These are phyloP conservation scores for Calonectria honghensis DNA, from an alignment of 2,329 filamentous ascomycete genomes.

Conservation along the genomic window DNA sequence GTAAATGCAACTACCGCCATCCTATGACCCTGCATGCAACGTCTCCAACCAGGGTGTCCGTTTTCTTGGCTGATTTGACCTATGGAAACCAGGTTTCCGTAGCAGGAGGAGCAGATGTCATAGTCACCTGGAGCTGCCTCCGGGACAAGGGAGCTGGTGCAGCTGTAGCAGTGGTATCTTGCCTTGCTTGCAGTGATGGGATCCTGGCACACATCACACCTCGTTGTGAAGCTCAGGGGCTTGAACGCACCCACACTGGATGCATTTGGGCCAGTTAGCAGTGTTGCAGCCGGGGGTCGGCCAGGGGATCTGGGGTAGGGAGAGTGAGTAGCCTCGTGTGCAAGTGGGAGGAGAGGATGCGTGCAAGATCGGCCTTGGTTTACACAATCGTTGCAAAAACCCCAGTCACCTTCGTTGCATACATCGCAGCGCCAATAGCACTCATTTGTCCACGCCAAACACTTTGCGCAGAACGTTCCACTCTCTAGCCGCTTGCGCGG, in stretches of 20 bases:
- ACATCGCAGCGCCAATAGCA: constrained; percentile 92
- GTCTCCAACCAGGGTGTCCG: constrained; percentile 86
- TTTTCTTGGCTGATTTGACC: constrained; percentile 84
- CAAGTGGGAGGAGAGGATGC: constrained; percentile 86
- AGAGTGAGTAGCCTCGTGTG: constrained; percentile 71
- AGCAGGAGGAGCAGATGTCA: constrained; percentile 88
- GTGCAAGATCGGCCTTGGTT: constrained; percentile 88
- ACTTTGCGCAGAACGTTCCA: constrained; percentile 90
- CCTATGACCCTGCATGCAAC: constrained; percentile 86
- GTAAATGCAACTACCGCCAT: constrained; percentile 89
- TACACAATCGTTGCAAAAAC: constrained; percentile 92
- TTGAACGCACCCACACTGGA: constrained; percentile 74
- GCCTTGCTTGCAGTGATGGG: constrained; percentile 81
- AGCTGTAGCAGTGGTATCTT: constrained; percentile 87
- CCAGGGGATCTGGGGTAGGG: constrained; percentile 64
- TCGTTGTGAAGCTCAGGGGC: constrained; percentile 82
- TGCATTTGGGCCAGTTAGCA: constrained; percentile 68
- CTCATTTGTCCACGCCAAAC: constrained; percentile 82
- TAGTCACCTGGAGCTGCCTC: constrained; percentile 82
- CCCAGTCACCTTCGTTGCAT: constrained; percentile 96
- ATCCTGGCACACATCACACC: constrained; percentile 86
- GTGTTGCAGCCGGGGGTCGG: constrained; percentile 67
- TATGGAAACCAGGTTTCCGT: constrained; percentile 78
- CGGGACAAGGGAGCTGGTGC: constrained; percentile 72
- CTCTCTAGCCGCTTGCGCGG: constrained; percentile 81